phyloP scores from a whole-genome alignment of 2,329 filamentous ascomycete genomes.

The Aphanoascus verrucosus region DNA sequence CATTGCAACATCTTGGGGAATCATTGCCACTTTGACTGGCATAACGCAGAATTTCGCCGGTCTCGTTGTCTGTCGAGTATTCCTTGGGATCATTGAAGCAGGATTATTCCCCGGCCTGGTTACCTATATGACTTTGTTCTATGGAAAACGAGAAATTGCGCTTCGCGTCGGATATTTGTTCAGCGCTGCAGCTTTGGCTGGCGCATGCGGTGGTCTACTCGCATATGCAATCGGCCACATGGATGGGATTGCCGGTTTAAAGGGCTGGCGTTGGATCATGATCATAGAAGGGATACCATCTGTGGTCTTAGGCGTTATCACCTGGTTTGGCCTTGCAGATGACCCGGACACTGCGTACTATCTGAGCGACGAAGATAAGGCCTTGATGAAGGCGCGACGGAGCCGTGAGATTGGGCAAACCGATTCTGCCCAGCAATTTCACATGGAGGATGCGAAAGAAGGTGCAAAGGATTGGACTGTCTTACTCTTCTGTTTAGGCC shows the following conservation, averaged over 20 bases:
- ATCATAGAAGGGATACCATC: conserved; percentile 47
- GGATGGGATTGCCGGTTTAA: conserved; percentile 53
- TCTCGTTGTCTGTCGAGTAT: conserved; percentile 56
- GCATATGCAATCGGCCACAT: conserved; percentile 65
- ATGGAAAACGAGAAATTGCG: conserved; percentile 61
- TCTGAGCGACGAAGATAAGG: conserved; percentile 49
- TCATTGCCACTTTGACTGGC: conserved; percentile 45
- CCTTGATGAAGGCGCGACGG: conserved; percentile 44
- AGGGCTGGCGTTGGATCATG: conserved; percentile 65
- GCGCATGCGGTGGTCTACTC: conserved; percentile 60
- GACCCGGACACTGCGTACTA: conserved; percentile 55
- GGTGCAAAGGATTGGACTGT: conserved; percentile 67
- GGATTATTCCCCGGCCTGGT: conserved; percentile 59
- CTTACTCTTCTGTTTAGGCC: conserved; percentile 56
- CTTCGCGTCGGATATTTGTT: conserved; percentile 64
- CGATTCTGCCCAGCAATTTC: conserved; percentile 43
- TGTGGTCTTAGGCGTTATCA: conserved; percentile 45
- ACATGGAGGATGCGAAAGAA: conserved; percentile 53
- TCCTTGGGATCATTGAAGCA: conserved; percentile 59
- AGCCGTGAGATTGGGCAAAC: conserved; percentile 42
- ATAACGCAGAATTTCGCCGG: conserved; percentile 54
- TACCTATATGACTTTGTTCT: conserved; percentile 65
- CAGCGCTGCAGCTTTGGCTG: conserved; percentile 53
- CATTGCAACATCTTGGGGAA: conserved; percentile 52
- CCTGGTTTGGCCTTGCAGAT: conserved; percentile 53